Conservation (phyloP, 805 yeast genomes). For the Wickerhamiella alocasiicola region DNA sequence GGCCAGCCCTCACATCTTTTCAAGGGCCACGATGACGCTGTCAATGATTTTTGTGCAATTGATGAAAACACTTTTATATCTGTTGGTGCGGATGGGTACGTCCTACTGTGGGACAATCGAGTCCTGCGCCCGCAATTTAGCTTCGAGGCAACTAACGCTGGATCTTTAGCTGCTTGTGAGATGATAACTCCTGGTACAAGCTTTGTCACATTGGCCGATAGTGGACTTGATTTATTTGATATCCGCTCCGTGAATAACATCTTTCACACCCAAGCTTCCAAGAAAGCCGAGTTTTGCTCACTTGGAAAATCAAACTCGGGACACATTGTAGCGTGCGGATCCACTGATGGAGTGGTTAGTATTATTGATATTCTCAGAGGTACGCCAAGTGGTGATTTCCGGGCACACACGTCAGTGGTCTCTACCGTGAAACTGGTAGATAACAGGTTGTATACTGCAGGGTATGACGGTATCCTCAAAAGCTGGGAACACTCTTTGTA, state of each 20-base stretch:
- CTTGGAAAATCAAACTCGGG: slow-evolving; percentile 17
- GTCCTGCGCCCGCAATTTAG: background rate
- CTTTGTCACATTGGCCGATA: slow-evolving; percentile 7
- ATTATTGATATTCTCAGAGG: slow-evolving; percentile 15
- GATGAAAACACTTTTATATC: slow-evolving; percentile 10
- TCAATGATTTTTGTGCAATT: slow-evolving; percentile 79
- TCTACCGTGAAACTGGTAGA: slow-evolving; percentile 12
- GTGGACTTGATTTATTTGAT: slow-evolving; percentile 14
- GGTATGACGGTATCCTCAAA: slow-evolving; percentile 15
- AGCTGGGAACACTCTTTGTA: slow-evolving; percentile 1
- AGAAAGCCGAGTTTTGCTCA: slow-evolving; percentile 8
- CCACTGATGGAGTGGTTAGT: slow-evolving; percentile 12
- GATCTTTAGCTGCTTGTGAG: background rate
- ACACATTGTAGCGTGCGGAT: slow-evolving; percentile 17
- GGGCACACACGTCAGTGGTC: slow-evolving; percentile 10
- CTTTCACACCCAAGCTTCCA: slow-evolving; percentile 1
- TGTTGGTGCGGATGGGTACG: slow-evolving; percentile 13
- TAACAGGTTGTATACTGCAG: slow-evolving; percentile 5
- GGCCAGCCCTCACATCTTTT: slow-evolving; percentile 86
- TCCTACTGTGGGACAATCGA: slow-evolving; percentile 17
- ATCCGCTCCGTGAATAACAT: slow-evolving; percentile 12
- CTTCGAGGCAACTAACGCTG: background rate
- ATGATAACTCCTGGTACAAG: slow-evolving; percentile 14
- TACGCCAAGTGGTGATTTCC: slow-evolving; percentile 7
- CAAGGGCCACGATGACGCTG: slow-evolving; percentile 90